phyloP scores from a whole-genome alignment of 2,329 filamentous ascomycete genomes.

The Botrytis byssoidea region DNA sequence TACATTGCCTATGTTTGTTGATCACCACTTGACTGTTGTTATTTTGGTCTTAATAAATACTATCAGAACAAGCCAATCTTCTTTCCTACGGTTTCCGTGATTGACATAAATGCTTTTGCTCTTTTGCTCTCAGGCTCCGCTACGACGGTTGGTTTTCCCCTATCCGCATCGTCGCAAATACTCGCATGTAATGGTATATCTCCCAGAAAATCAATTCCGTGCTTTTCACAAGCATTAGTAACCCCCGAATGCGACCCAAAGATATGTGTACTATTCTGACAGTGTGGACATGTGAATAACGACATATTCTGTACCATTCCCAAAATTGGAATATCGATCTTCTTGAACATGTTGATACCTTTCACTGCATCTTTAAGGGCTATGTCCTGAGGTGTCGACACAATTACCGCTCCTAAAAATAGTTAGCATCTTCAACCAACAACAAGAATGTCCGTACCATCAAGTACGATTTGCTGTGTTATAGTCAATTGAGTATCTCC shows the following conservation, averaged over 20 bases:
- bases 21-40: neutral
- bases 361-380: slow-evolving; percentile 89
- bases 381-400: slow-evolving; percentile 91
- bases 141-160: slow-evolving; percentile 86
- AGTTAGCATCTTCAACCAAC: slow-evolving; percentile 4
- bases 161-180: slow-evolving; percentile 85
- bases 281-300: slow-evolving; percentile 77
- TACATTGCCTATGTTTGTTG: neutral
- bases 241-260: slow-evolving; percentile 70
- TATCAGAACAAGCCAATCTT: slow-evolving; percentile 32
- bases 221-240: slow-evolving; percentile 64
- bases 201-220: slow-evolving; percentile 77
- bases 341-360: slow-evolving; percentile 89
- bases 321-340: slow-evolving; percentile 69
- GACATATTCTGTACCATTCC: slow-evolving; percentile 94
- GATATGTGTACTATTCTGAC: slow-evolving; percentile 69
- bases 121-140: slow-evolving; percentile 75
- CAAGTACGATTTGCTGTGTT: slow-evolving; percentile 86
- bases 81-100: slow-evolving; percentile 56
- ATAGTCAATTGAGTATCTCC: slow-evolving; percentile 97
- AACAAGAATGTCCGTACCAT: slow-evolving; percentile 55
- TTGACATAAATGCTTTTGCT: slow-evolving; percentile 67
- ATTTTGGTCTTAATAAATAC: neutral
- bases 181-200: slow-evolving; percentile 84
- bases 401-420: slow-evolving; percentile 68